Base-by-base conservation (phyloP, 2,329 filamentous ascomycete species). In the Saccharata proteae region DNA sequence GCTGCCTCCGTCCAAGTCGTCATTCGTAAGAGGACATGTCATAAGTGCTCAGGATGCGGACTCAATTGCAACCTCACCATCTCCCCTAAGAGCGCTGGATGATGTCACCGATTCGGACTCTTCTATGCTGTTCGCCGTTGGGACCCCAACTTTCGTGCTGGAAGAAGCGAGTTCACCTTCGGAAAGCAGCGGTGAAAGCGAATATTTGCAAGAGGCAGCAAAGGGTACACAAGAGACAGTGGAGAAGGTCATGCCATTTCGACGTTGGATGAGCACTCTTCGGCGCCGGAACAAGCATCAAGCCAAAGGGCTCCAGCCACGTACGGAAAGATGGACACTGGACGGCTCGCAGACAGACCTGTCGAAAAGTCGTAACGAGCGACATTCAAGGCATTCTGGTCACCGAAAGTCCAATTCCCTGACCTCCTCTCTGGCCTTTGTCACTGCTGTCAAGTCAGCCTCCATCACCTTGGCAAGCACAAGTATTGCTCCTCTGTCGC, bases 391-490 rank as follows among this genome's bases (percentile, higher is more conserved):
- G 4, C 39, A 42, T 24, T 43, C 43, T 4, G 19, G 36, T 20
- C 62, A 62, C 37, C 55, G 50, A 34, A 56, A 58, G 30, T 60
- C 54, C 24, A 54, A 43, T 6, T 80, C 78, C 2, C 81, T 81
- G 9, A 69, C 69, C 1, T 83, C 80, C 5, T 92, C 85, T 0
- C 74, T 82, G 37, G 79, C 71, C 2, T 85, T 86, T 47, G 73
- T 94, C 22, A 74, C 77, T n/a, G 78, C 74, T 11, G 69, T 92
- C 43, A 84, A 79, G 50, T 90, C 83, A 39, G 80, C 81, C 31
- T 86, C 79, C 37, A 66, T 83, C 38, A 93, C 84, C 37, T 62
- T 86, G 37, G 70, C 75, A 28, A 83, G 77, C 44, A 67, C 72
- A 42, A 92, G 81, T 54, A 64, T 79, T 37, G 62, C 72, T 27